Base-by-base conservation (phyloP, 768 basidiomycete genomes). In the Coprinellus micaceus region DNA sequence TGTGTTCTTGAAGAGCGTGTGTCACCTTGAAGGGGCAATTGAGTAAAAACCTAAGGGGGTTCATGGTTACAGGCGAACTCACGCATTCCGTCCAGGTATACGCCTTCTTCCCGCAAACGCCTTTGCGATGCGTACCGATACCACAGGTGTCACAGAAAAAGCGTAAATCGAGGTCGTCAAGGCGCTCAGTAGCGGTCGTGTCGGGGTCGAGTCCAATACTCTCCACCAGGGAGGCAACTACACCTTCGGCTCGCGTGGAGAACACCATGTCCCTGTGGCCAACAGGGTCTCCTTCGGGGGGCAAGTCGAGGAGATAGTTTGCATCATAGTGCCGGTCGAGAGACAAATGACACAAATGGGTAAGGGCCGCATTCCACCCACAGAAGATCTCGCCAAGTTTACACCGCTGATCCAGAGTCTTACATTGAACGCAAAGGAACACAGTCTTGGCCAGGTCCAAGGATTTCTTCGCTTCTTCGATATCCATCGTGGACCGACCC, bases 1-100 rank as follows among this genome's bases (percentile, higher is more conserved):
- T 33, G 13, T 33, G 33, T 6, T 51, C 30, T 29, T 51, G 49
- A 17, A 51, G 24, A 15, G 33, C 49, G 22, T 51, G 49, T 9
- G 33, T 51, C 11, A 51, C 30, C 49, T 51, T 26, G 19, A 21
- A 11, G 22, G 30, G 36, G 17, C n/a, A n/a, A n/a, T n/a, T n/a
- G n/a, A n/a, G n/a, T n/a, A n/a, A n/a, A n/a, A n/a, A n/a, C n/a
- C n/a, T n/a, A n/a, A n/a, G n/a, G n/a, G n/a, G n/a, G n/a, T n/a
- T n/a, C n/a, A n/a, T n/a, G n/a, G n/a, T n/a, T n/a, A n/a, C n/a
- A n/a, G n/a, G n/a, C n/a, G n/a, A n/a, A 51, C 49, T 51, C 49
- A 51, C 49, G 12, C 19, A 51, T 36, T 51, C 49, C 29, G 29
- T 36, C 49, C 49, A 51, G 13, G 49, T 51, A 37, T 51, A 51